These are phyloP conservation scores for Starmerella sirachaensis DNA, from an alignment of 805 yeast genomes.

Conservation along the genomic window DNA sequence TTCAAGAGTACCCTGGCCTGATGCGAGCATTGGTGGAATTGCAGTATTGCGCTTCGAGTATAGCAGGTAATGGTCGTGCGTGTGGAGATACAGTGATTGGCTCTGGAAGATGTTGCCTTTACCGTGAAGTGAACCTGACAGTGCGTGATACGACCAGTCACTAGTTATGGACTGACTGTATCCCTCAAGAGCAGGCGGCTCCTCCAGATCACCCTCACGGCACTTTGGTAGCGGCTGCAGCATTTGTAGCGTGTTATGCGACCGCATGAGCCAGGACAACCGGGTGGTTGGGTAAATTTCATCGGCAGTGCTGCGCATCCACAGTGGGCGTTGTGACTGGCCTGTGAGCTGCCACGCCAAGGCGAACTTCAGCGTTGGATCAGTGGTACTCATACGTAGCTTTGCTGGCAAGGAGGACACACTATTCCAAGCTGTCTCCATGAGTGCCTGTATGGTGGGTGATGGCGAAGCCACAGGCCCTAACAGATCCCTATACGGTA, in stretches of 20 bases:
- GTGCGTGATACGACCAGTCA: too few relatives aligned
- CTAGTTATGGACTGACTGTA: too few relatives aligned
- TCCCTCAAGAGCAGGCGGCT: conserved; percentile 76
- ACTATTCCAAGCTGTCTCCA: conserved; percentile 1
- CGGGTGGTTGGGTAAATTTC: conserved; percentile 9
- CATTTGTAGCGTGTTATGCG: conserved; percentile 1
- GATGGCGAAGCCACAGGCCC: conserved; percentile 15
- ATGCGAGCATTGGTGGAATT: conserved; percentile 38
- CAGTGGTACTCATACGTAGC: background rate
- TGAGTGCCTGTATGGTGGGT: background rate
- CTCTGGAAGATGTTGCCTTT: background rate
- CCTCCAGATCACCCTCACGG: conserved; percentile 27
- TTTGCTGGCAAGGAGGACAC: conserved; percentile 3
- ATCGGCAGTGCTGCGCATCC: conserved; percentile 9
- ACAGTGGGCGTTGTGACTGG: conserved; percentile 10
- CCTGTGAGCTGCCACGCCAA: conserved; percentile 13
- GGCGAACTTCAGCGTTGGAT: conserved; percentile 3
- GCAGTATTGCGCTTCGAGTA: conserved; percentile 45
- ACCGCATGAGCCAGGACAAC: conserved; percentile 9
- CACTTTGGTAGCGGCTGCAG: conserved; percentile 13
- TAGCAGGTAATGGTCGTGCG: conserved; percentile 51
- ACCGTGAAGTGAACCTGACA: too few relatives aligned
- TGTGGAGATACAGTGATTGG: conserved; percentile 42
- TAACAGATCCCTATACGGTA: conserved; percentile 12
- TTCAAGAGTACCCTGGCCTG: conserved; percentile 22